phyloP scores from a whole-genome alignment of 2,329 filamentous ascomycete genomes.

The Sclerotiophoma versabilis region DNA sequence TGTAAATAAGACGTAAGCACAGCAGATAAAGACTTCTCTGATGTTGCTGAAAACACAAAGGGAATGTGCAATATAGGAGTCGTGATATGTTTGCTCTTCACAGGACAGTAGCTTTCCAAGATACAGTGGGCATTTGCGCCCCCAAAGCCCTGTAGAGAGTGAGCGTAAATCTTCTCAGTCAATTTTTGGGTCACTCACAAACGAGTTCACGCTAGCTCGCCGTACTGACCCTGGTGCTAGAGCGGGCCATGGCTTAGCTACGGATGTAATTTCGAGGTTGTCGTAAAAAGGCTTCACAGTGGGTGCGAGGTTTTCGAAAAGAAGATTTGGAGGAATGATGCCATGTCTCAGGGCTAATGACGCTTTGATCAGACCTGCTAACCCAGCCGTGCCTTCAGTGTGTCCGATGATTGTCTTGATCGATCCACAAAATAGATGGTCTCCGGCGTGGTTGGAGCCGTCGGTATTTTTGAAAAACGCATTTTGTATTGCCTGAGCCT shows the following conservation, averaged over 20 bases:
- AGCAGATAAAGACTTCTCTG: background rate
- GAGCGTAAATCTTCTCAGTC: background rate
- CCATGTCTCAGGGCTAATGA: constrained; percentile 35
- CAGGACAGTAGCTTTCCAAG: constrained; percentile 18
- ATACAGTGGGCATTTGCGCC: constrained; percentile 36
- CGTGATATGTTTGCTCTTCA: background rate
- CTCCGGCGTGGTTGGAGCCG: background rate
- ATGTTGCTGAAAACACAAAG: constrained; percentile 17
- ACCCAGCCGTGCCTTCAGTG: constrained; percentile 46
- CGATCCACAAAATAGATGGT: constrained; percentile 21
- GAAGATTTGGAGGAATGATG: constrained; percentile 43
- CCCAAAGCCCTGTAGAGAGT: constrained; percentile 23
- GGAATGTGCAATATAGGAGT: background rate
- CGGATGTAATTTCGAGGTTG: constrained; percentile 18
- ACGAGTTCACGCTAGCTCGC: constrained; percentile 29
- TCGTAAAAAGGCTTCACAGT: constrained; percentile 32
- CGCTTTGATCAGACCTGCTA: constrained; percentile 48
- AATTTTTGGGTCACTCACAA: background rate
- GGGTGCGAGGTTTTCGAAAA: constrained; percentile 42
- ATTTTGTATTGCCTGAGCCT: constrained; percentile 29
- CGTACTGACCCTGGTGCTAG: constrained; percentile 1
- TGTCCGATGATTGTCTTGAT: constrained; percentile 52
- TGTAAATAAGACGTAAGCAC: background rate
- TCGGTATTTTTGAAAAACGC: constrained; percentile 18
- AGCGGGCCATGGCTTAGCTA: constrained; percentile 20